phyloP scores from a whole-genome alignment of 75 land plant genomes.

The Picea glauca region DNA sequence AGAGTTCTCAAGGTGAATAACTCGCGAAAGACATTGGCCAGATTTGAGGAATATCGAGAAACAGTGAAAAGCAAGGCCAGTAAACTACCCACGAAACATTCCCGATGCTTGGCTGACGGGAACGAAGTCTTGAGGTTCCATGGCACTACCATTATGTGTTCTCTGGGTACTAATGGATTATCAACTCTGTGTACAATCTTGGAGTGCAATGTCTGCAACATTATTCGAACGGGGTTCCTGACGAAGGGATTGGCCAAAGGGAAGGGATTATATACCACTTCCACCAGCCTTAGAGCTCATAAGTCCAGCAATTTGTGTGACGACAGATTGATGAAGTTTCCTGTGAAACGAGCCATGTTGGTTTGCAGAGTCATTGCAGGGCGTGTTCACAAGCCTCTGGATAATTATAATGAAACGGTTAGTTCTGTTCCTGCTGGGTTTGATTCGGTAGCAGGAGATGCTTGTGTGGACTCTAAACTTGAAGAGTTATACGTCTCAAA shows the following conservation, averaged over 20 bases:
- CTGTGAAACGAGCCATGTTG: slow-evolving; percentile 58
- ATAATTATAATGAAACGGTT: slow-evolving; percentile 43
- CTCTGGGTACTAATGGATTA: slow-evolving; percentile 57
- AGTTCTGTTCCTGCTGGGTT: slow-evolving; percentile 52
- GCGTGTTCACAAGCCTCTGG: slow-evolving; percentile 74
- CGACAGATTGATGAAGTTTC: slow-evolving; percentile 10
- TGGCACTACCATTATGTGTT: slow-evolving; percentile 70
- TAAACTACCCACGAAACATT: slow-evolving; percentile 77
- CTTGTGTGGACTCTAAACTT: slow-evolving; percentile 61
- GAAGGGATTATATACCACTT: slow-evolving; percentile 69
- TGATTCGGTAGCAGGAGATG: slow-evolving; percentile 79
- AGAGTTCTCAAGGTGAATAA: slow-evolving; percentile 80
- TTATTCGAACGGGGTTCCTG: slow-evolving; percentile 68
- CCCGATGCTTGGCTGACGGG: slow-evolving; percentile 85
- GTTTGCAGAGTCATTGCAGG: slow-evolving; percentile 93
- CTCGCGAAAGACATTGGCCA: slow-evolving; percentile 60
- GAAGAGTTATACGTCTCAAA: slow-evolving; percentile 75
- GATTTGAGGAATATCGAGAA: slow-evolving; percentile 83
- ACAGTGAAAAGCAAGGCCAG: slow-evolving; percentile 69
- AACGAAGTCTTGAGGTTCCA: slow-evolving; percentile 82
- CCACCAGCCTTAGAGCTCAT: slow-evolving; percentile 78
- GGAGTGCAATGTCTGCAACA: slow-evolving; percentile 62
- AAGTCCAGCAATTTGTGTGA: slow-evolving; percentile 37
- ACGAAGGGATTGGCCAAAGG: slow-evolving; percentile 34
- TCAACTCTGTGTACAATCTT: slow-evolving; percentile 54